A percentile compares a stretch with the other conserved stretches of the same genome.
Conservation (phyloP, 352 stramenopile genomes). For the Phytophthora pluvialis region DNA sequence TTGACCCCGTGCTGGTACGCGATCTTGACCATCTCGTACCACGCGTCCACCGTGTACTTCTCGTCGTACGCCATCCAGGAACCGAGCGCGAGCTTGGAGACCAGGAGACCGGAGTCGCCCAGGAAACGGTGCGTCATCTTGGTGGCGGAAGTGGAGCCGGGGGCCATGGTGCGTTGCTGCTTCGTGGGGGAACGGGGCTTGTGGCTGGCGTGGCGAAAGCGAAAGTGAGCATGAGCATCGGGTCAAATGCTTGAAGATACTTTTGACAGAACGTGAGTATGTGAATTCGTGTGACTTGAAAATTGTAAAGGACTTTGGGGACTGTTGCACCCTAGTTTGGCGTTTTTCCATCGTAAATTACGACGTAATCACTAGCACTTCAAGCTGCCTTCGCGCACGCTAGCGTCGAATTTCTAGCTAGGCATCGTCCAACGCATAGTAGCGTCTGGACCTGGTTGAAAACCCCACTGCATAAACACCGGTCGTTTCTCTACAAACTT, state of each 20-base stretch:
- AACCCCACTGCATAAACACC: too few species aligned
- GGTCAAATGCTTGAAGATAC: neutral
- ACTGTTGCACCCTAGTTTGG: neutral
- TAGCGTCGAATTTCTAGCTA: too few species aligned
- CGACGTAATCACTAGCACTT: neutral
- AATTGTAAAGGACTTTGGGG: neutral
- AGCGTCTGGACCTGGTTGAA: too few species aligned
- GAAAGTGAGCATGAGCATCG: neutral
- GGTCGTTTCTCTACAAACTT: too few species aligned
- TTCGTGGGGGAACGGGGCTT: neutral
- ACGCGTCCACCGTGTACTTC: constrained; percentile 14
- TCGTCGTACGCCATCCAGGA: constrained; percentile 20
- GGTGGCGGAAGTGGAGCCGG: neutral
- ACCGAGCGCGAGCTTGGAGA: constrained; percentile 9
- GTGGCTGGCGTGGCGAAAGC: neutral
- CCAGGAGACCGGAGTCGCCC: constrained; percentile 9
- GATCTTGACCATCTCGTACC: constrained; percentile 24
- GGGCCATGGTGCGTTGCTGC: constrained; percentile 9
- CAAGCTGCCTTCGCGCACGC: neutral
- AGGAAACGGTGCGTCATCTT: constrained; percentile 23
- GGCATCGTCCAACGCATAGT: too few species aligned
- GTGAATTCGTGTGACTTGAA: neutral
- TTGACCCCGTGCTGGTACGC: constrained; percentile 15
- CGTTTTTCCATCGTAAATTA: neutral
- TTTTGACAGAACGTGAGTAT: neutral